Percentiles rank a stretch among this genome's conserved stretches.
phyloP scores from a whole-genome alignment of 306 rosid species.

The Quercus mongolica region DNA sequence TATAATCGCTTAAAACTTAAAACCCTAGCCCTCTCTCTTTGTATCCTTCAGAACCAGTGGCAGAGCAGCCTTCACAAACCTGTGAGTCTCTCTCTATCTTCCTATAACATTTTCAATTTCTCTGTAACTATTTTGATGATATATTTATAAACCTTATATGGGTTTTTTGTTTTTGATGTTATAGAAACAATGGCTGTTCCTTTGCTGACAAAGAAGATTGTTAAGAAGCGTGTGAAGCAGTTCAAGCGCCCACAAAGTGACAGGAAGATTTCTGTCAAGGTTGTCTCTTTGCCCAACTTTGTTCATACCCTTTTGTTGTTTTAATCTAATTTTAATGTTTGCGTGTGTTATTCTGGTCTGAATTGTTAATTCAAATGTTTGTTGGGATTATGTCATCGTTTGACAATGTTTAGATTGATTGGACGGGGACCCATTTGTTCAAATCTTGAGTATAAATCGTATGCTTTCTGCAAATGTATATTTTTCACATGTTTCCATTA shows the following conservation, averaged over 20 bases:
- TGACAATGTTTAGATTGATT: not conserved
- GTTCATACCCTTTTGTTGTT: not conserved
- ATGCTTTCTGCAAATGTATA: too few species aligned
- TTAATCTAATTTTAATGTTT: not conserved
- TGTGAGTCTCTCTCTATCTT: not conserved
- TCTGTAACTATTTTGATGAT: not conserved
- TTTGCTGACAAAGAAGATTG: slow-evolving; percentile 53
- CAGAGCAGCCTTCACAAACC: too few species aligned
- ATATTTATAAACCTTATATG: not conserved
- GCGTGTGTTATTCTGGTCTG: not conserved
- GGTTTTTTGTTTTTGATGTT: not conserved
- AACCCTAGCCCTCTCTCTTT: too few species aligned
- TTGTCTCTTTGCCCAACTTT: not conserved
- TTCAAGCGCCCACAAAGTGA: slow-evolving; percentile 63
- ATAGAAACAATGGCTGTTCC: slow-evolving; percentile 59
- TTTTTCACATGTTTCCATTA: too few species aligned
- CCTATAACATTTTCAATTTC: not conserved
- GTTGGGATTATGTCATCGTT: not conserved
- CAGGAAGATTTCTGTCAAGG: slow-evolving; percentile 57
- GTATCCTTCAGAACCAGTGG: too few species aligned
- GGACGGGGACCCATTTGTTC: not conserved
- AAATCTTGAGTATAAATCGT: not conserved
- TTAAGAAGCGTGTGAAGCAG: slow-evolving; percentile 64
- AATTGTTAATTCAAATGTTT: not conserved
- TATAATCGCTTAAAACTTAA: too few species aligned